phyloP scores from a whole-genome alignment of 2,329 filamentous ascomycete species.

The Hypoxylon sp. region DNA sequence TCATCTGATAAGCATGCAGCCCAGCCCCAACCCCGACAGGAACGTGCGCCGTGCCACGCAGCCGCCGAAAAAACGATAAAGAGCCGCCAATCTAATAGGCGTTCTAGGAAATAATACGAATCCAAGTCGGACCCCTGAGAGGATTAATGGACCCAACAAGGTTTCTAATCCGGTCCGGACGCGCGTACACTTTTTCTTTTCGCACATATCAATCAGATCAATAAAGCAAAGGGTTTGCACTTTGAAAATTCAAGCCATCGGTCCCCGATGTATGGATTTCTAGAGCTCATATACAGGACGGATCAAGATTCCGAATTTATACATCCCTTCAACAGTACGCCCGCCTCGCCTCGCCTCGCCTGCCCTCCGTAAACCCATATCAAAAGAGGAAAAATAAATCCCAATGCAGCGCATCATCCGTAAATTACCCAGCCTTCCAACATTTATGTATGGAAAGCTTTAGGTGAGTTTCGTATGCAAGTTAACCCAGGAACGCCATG shows the following conservation, averaged over 20 bases:
- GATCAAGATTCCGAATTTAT: neutral
- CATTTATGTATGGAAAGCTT: neutral
- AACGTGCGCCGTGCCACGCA: neutral
- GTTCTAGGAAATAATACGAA: neutral
- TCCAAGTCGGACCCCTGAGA: neutral
- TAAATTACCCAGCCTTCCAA: conserved; percentile 3
- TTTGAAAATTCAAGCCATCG: neutral
- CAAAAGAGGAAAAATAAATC: neutral
- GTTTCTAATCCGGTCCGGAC: neutral
- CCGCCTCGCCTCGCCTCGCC: neutral
- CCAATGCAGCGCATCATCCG: conserved; percentile 10
- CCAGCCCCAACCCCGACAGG: neutral
- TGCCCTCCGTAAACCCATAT: neutral
- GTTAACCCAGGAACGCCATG: conserved; percentile 34
- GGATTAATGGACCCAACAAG: neutral
- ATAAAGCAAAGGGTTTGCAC: neutral
- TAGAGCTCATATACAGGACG: conserved; percentile 1
- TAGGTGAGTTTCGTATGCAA: conserved; percentile 32
- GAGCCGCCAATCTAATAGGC: neutral
- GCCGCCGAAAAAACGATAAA: neutral
- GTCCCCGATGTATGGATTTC: neutral
- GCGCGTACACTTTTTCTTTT: conserved; percentile 3
- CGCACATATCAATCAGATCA: neutral
- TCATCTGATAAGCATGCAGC: neutral
- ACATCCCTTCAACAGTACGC: neutral